phyloP scores from a whole-genome alignment of 1,284 basidiomycete genomes.

The Pseudozyma hubeiensis region DNA sequence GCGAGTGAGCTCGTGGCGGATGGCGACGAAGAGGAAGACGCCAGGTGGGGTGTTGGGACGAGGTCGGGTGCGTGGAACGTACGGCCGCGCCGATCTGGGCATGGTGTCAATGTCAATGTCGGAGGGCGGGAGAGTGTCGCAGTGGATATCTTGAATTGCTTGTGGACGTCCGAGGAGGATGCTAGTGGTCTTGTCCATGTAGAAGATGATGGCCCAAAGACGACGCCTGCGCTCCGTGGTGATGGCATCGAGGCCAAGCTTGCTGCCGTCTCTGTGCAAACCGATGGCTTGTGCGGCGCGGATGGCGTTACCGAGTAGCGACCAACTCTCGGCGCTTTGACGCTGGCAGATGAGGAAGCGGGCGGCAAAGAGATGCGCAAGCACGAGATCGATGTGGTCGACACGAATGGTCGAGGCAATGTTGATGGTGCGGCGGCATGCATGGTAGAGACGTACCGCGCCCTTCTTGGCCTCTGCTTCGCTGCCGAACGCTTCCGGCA shows the following conservation, averaged over 20 bases:
- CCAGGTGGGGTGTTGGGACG: slow-evolving; percentile 75
- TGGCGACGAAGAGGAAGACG: slow-evolving; percentile 85
- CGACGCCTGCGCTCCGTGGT: slow-evolving; percentile 89
- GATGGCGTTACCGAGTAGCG: slow-evolving; percentile 89
- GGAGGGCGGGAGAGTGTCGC: slow-evolving; percentile 82
- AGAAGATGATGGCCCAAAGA: slow-evolving; percentile 92
- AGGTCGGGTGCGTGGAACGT: slow-evolving; percentile 34
- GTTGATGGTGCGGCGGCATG: slow-evolving; percentile 72
- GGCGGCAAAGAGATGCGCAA: slow-evolving; percentile 72
- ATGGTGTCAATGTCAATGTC: slow-evolving; percentile 79
- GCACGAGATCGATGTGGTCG: slow-evolving; percentile 65
- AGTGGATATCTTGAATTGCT: slow-evolving; percentile 78
- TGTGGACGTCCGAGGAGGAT: slow-evolving; percentile 85
- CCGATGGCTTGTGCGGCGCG: slow-evolving; percentile 93
- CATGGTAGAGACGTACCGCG: slow-evolving; percentile 71
- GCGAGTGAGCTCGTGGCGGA: slow-evolving; percentile 82
- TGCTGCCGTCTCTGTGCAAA: slow-evolving; percentile 88
- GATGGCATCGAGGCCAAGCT: slow-evolving; percentile 73
- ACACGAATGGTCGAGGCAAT: slow-evolving; percentile 60
- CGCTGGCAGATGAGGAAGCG: slow-evolving; percentile 90
- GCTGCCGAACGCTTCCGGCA: slow-evolving; percentile 76
- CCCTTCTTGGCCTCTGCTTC: slow-evolving; percentile 59
- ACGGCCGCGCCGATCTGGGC: slow-evolving; percentile 61
- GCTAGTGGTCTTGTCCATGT: slow-evolving; percentile 91
- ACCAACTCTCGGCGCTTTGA: slow-evolving; percentile 93